Base-by-base conservation (phyloP, 2,329 filamentous ascomycete species). In the Aschersonia sp. region DNA sequence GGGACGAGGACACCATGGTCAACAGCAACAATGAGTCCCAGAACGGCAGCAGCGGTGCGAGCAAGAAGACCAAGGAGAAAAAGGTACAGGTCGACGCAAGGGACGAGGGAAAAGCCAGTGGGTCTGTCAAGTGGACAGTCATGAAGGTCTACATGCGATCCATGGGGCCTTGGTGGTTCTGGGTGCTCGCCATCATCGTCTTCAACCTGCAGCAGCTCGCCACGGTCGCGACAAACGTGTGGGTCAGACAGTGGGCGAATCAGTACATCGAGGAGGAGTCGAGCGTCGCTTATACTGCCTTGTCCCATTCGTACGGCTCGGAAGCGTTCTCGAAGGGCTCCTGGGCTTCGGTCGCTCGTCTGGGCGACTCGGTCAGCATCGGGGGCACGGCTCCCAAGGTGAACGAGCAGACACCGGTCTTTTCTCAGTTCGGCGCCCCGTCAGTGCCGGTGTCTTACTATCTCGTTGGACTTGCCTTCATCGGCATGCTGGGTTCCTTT, bases 161-260 rank as follows among this genome's bases (percentile, higher is more conserved):
- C 53, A 98, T 98, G 92, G 92, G 92, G n/a, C 75, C 83, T 5
- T 95, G 88, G 87, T 89, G 87, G 74, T 98, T 94, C 68, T 98
- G 92, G 92, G 63, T 83, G 44, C 68, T 85, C 37, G 85, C 89
- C 22, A 66, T 81, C 11, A 55, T 81, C 5, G 81, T 89, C 39
- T 97, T 98, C 59, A 73, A 75, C 31, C 68, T 83, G 43, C 89
- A 96, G 60, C 92, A 98, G 61, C 63, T 95, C 35, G 84, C 85
- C 4, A 85, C 85, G 30, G 83, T 97, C 2, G 87, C 84, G 1
- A 94, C 88, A 37, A 96, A 92, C 57, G 67, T 96, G 46, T 98
- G 92, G 92, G 94, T 98, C 57, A 79, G 87, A 56, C 73, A 90
- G 61, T 98, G 92, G 92, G 85, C 90, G 12, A 94, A 96, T 61